Evolutionary conservation across 257 asterid species (phyloP).

Genomic region (Rauvolfia tetraphylla): DNA sequence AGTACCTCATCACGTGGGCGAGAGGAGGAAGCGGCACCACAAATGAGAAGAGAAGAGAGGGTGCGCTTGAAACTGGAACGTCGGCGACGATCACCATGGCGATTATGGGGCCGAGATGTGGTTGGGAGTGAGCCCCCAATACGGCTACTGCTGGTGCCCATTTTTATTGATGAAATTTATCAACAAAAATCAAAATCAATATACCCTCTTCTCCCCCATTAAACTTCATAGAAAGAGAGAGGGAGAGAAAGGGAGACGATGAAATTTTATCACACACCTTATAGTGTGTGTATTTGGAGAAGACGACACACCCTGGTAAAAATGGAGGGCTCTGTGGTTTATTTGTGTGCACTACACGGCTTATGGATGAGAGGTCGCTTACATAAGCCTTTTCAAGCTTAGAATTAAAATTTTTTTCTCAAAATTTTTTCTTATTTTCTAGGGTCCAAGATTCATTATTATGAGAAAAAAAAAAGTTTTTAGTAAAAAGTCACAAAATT

Average conservation of each 20-base stretch:
- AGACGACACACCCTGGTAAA: background rate
- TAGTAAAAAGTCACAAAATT: too few relatives aligned
- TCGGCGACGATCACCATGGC: background rate
- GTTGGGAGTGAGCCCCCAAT: constrained; percentile 19
- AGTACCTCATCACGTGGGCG: constrained; percentile 23
- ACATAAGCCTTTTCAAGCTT: too few relatives aligned
- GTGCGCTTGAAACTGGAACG: constrained; percentile 22
- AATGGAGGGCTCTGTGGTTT: background rate
- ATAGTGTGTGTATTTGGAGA: background rate
- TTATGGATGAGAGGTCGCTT: constrained; percentile 7
- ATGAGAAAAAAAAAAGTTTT: too few relatives aligned
- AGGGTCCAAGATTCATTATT: too few relatives aligned
- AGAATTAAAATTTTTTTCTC: too few relatives aligned
- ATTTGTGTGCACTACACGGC: constrained; percentile 4
- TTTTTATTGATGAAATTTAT: constrained; percentile 2
- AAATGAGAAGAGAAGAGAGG: constrained; percentile 28
- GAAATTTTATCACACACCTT: background rate
- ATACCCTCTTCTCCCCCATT: constrained; percentile 11
- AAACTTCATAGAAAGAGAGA: constrained; percentile 6
- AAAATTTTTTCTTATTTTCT: too few relatives aligned
- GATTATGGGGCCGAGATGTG: background rate
- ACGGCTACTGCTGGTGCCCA: constrained; percentile 37
- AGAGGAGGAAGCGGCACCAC: constrained; percentile 33
- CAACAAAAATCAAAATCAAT: background rate
- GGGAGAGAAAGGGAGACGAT: background rate